Base-by-base conservation (phyloP, 2,329 filamentous ascomycete genomes). In the Annulohypoxylon truncatum region DNA sequence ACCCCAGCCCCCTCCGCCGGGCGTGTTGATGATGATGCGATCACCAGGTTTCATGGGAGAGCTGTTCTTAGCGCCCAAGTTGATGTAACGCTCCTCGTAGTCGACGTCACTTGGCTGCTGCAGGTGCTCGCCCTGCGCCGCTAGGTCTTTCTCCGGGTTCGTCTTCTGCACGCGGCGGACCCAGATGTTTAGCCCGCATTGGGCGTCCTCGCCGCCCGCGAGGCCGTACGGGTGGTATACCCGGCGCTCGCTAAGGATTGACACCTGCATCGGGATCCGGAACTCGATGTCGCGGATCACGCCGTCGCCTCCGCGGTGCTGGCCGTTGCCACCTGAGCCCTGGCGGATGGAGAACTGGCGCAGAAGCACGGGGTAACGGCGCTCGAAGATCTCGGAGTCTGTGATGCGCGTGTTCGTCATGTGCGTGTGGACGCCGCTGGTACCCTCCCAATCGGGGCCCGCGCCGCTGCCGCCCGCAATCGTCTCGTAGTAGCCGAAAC, bases 171-270 rank as follows among this genome's bases (percentile, higher is more conserved):
- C 90, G 66, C 87, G 90, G 6, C 92, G 84, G 29, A 96, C 89
- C 95, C 95, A 98, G 47, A 96, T 82, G 72, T 98, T 98, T 66
- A 94, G 81, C 0, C 95, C 95, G 53, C 91, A 90, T 71, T 88
- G 80, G 0, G 89, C 95, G 66, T 95, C 91, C 61, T 89, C 90
- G 2, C 95, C 95, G 0, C 95, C 95, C 20, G 89, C 90, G 64
- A 97, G 84, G 0, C 95, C 94, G 71, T 94, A 97, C 0, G 90
- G 91, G 56, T 86, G 85, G 72, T 91, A 91, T 0, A 93, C 90
- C 38, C 91, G 81, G 24, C 91, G 78, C 78, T 94, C 91, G 33
- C 86, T 90, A n/a, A 94, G 79, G 55, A 94, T 94, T 2, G 86
- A 90, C 6, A 91, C 89, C 73, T 91, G 88, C 2, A 93, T 85